Evolutionary conservation across 441 rosid genomes (phyloP).

Genomic region (Flueggea neowawraea): DNA sequence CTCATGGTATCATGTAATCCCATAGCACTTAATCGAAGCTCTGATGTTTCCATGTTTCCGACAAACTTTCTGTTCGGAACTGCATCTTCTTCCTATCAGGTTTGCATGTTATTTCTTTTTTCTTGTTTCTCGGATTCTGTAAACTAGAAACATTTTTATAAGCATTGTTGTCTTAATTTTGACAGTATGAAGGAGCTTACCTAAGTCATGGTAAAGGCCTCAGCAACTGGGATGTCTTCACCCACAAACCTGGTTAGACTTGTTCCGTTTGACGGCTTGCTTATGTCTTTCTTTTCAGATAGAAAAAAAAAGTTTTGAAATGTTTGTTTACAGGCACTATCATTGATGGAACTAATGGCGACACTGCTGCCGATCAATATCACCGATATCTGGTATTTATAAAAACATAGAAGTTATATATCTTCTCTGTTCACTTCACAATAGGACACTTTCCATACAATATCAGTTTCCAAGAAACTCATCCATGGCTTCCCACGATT

Average conservation of each 20-base stretch:
- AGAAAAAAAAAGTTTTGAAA: background rate
- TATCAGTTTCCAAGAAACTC: too few species aligned
- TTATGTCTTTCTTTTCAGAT: too few species aligned
- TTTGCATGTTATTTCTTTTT: constrained; percentile 14
- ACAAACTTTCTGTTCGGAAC: constrained; percentile 63
- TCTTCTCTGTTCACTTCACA: background rate
- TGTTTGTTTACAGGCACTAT: constrained; percentile 35
- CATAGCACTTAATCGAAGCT: constrained; percentile 7
- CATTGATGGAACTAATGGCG: constrained; percentile 56
- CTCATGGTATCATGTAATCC: constrained; percentile 14
- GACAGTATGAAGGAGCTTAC: constrained; percentile 73
- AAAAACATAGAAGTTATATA: background rate
- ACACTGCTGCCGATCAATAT: constrained; percentile 60
- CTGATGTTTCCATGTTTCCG: constrained; percentile 32
- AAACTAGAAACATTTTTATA: too few species aligned
- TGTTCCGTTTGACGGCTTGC: too few species aligned
- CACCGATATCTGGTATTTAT: constrained; percentile 39
- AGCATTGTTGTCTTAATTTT: background rate
- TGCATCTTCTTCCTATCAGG: constrained; percentile 81
- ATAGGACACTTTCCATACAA: too few species aligned
- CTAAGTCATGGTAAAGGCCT: constrained; percentile 59
- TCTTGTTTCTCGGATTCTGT: background rate
- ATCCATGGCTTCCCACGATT: too few species aligned
- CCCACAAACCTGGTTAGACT: constrained; percentile 53
- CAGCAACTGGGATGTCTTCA: constrained; percentile 66